Conservation (phyloP, 192 early-diverging fungal species). For the Mortierella alpina region DNA sequence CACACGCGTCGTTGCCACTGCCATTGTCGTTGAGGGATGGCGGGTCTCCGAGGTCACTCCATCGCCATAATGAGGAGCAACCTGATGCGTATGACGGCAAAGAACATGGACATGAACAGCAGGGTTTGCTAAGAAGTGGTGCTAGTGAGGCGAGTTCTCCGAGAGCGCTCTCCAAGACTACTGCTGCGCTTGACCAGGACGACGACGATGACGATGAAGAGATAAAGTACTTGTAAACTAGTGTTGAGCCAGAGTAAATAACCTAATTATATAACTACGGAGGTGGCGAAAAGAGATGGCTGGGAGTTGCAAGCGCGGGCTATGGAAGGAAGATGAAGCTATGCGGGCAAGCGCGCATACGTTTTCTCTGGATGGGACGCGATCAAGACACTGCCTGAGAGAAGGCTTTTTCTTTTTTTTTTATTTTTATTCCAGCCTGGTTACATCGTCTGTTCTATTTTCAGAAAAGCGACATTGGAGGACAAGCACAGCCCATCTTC, state of each 20-base stretch:
- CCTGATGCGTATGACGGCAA: background rate
- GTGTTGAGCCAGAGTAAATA: background rate
- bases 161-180: too few relatives aligned
- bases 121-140: background rate
- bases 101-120: background rate
- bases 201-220: slow-evolving; percentile 3
- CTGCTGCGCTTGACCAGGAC: background rate
- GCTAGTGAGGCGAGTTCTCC: background rate
- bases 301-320: background rate
- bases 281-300: background rate
- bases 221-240: slow-evolving; percentile 3
- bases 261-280: background rate
- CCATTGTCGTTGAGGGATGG: too few relatives aligned
- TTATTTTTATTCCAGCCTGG: too few relatives aligned
- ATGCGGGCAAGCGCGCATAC: too few relatives aligned
- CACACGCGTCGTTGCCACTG: background rate
- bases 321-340: too few relatives aligned
- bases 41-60: background rate
- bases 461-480: too few relatives aligned
- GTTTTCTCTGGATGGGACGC: too few relatives aligned
- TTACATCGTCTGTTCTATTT: too few relatives aligned
- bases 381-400: too few relatives aligned
- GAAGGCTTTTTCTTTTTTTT: too few relatives aligned
- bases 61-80: background rate
- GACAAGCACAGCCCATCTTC: too few relatives aligned